phyloP scores from a whole-genome alignment of 805 yeast genomes.

The Limtongia smithiae region DNA sequence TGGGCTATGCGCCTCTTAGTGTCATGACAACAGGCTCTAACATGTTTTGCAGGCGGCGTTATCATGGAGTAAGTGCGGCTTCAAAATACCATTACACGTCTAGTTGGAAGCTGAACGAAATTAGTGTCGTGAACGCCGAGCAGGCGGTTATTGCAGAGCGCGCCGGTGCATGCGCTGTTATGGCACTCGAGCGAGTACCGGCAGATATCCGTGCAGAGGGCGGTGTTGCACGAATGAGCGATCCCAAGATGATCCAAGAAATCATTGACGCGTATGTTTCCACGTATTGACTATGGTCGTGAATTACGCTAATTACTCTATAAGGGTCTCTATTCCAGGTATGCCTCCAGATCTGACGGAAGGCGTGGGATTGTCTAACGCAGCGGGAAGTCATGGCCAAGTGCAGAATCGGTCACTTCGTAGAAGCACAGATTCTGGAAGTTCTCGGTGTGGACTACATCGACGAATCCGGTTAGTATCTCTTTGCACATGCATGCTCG shows the following conservation, averaged over 20 bases:
- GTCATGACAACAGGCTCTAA: conserved; percentile 34
- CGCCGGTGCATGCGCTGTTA: conserved; percentile 87
- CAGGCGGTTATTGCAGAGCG: conserved; percentile 76
- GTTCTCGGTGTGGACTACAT: conserved; percentile 71
- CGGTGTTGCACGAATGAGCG: conserved; percentile 82
- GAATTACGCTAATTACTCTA: background rate
- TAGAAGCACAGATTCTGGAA: conserved; percentile 75
- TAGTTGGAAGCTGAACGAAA: background rate
- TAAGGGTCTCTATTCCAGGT: conserved; percentile 39
- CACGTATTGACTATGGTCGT: background rate
- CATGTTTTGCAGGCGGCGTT: conserved; percentile 37
- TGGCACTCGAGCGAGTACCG: conserved; percentile 83
- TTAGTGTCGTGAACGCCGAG: conserved; percentile 47
- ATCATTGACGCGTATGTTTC: conserved; percentile 54
- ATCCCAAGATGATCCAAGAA: conserved; percentile 70
- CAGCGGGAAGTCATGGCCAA: conserved; percentile 67
- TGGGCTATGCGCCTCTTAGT: conserved; percentile 46
- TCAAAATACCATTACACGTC: background rate
- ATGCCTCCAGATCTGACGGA: background rate
- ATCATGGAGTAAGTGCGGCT: conserved; percentile 40
- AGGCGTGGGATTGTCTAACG: background rate
- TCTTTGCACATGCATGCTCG: background rate
- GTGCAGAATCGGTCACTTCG: conserved; percentile 77
- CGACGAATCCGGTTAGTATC: conserved; percentile 54
- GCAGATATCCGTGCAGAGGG: conserved; percentile 81